Base-by-base conservation (phyloP, 495 filamentous ascomycete species). In the Aspergillus coremiiformis region DNA sequence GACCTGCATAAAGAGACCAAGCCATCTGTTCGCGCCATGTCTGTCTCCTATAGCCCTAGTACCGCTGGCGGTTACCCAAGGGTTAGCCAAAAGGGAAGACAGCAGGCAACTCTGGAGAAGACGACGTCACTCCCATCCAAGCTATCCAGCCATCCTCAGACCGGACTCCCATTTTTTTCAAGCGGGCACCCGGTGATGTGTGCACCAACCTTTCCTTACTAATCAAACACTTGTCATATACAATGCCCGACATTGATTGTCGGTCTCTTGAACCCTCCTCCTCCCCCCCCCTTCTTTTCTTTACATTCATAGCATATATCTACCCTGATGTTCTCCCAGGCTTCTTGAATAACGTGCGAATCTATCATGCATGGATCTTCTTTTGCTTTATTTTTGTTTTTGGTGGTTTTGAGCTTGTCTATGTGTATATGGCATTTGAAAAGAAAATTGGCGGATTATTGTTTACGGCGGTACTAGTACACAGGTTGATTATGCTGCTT, bases 21-120 rank as follows among this genome's bases (percentile, higher is more conserved):
- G 57, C 54, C 58, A 12, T 75, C 65, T 66, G 66, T 63, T 39
- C 66, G 65, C 9, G 56, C 59, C 39, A 62, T 68, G 57, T 62
- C 67, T 21, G 55, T 66, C 10, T 58, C 66, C 2, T 66, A 72
- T 49, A 49, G 52, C 21, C 53, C 59, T 30, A 68, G 66, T 33
- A 57, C 56, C 45, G 48, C 57, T 6, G 53, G 57, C 4, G 58
- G 58, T 8, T 47, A 59, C 23, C 22, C 53, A 5, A 57, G 63
- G n/a, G 45, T 59, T 4, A 62, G 65, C 12, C 66, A 60, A 5
- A 55, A 55, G 29, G 41, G 47, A 22, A 19, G 42, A 27, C 62
- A 67, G 29, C 59, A 59, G 20, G 69, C 64, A 14, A 49, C 56
- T 41, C 41, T 64, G 3, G 56, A 59, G 14, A 41, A 56, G 22